phyloP scores from a whole-genome alignment of 257 asterid species.

The Solanum megistacrolobum region DNA sequence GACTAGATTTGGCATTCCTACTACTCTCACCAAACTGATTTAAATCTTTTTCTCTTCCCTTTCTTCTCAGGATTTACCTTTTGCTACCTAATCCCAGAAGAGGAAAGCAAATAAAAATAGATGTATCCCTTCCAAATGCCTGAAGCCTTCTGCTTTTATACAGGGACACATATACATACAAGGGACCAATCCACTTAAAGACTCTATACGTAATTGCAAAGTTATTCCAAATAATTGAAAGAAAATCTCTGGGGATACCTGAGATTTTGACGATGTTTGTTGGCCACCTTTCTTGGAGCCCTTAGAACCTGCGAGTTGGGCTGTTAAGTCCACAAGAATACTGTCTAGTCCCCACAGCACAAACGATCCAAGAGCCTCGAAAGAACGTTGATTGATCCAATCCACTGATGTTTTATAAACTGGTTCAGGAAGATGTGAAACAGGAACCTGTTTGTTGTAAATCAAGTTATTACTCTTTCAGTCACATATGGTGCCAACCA shows the following conservation, averaged over 20 bases:
- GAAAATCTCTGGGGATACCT: slow-evolving; percentile 29
- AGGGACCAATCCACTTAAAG: background rate
- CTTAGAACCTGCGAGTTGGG: slow-evolving; percentile 48
- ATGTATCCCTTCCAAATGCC: background rate
- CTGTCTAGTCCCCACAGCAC: slow-evolving; percentile 68
- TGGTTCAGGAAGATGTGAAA: slow-evolving; percentile 52
- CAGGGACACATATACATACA: background rate
- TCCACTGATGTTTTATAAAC: slow-evolving; percentile 71
- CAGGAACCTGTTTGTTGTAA: slow-evolving; percentile 48
- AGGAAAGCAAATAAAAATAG: background rate
- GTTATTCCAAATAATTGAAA: background rate
- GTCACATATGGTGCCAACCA: background rate
- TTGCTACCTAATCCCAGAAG: background rate
- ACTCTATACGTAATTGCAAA: background rate
- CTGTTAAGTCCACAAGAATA: slow-evolving; percentile 55
- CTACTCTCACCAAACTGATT: background rate
- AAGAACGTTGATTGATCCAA: slow-evolving; percentile 67
- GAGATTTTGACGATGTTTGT: slow-evolving; percentile 64
- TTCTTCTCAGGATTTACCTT: background rate
- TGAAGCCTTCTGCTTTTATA: background rate
- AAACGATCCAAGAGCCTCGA: slow-evolving; percentile 58
- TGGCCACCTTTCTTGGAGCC: slow-evolving; percentile 59
- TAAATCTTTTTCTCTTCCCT: background rate
- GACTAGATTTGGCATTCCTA: background rate
- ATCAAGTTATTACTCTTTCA: background rate